phyloP scores from a whole-genome alignment of 176 grass and related monocot genomes.

The Alopecurus myosuroides region DNA sequence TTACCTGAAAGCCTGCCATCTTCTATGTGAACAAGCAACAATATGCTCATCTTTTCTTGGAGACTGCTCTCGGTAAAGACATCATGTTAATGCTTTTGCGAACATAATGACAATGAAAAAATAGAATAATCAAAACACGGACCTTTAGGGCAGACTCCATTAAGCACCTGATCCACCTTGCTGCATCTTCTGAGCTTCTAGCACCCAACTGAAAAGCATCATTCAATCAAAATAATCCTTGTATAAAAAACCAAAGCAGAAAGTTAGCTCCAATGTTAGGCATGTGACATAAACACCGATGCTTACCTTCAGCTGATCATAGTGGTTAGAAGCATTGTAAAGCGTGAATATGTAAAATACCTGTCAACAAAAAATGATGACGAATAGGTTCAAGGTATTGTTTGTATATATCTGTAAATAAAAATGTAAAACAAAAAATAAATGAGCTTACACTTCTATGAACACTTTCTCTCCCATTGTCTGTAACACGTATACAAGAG shows the following conservation, averaged over 20 bases:
- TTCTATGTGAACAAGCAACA: conserved; percentile 68
- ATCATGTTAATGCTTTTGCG: conserved; percentile 25
- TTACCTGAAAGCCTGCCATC: conserved; percentile 84
- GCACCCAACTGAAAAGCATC: conserved; percentile 74
- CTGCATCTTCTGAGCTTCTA: conserved; percentile 95
- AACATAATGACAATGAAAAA: conserved; percentile 16
- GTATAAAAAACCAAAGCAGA: conserved; percentile 14
- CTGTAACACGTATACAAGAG: conserved; percentile 74
- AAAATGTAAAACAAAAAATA: not conserved
- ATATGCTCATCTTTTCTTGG: conserved; percentile 61
- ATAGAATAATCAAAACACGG: conserved; percentile 31
- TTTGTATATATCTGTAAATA: conserved; percentile 1
- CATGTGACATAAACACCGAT: not conserved
- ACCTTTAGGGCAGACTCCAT: conserved; percentile 89
- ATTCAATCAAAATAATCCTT: conserved; percentile 7
- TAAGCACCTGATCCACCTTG: conserved; percentile 75
- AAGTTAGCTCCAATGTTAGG: not conserved
- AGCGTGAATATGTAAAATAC: conserved; percentile 95
- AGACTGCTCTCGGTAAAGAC: conserved; percentile 29
- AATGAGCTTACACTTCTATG: conserved; percentile 69
- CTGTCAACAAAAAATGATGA: conserved; percentile 36
- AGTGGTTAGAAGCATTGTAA: conserved; percentile 79
- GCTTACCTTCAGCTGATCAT: conserved; percentile 79
- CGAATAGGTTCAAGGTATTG: not conserved
- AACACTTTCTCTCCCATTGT: conserved; percentile 88